Evolutionary conservation across 805 yeast species (phyloP).

Genomic region (Candida railenensis): DNA sequence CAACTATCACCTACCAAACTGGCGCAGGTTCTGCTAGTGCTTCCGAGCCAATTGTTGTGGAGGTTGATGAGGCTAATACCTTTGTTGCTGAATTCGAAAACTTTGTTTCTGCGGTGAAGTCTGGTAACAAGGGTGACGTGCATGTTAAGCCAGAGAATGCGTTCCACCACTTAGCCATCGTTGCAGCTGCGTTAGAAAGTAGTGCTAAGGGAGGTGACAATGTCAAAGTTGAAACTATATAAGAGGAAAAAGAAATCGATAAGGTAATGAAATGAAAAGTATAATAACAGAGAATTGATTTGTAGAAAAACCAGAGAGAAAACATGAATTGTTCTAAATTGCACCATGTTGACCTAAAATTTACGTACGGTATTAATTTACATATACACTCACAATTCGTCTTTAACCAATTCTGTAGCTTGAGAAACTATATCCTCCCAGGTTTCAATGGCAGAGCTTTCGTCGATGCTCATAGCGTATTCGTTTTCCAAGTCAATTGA

Average conservation of each 20-base stretch:
- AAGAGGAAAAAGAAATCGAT: no score
- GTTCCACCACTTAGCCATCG: conserved; percentile 89
- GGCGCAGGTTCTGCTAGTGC: conserved; percentile 39
- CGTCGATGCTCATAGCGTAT: conserved; percentile 6
- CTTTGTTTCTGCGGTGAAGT: conserved; percentile 55
- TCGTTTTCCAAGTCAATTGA: conserved; percentile 6
- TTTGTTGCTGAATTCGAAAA: conserved; percentile 47
- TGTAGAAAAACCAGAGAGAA: no score
- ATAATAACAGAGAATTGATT: no score
- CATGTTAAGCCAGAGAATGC: conserved; percentile 70
- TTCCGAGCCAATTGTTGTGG: conserved; percentile 48
- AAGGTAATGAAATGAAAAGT: no score
- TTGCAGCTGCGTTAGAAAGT: conserved; percentile 82
- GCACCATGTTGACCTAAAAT: no score
- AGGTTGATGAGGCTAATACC: conserved; percentile 44
- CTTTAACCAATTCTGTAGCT: background rate
- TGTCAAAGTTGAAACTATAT: conserved; percentile 41
- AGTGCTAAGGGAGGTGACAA: conserved; percentile 52
- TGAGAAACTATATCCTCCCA: conserved; percentile 5
- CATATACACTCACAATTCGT: background rate
- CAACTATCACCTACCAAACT: conserved; percentile 35
- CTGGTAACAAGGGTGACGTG: conserved; percentile 59
- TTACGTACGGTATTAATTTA: no score
- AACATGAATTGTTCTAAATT: no score
- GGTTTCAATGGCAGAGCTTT: background rate